Percentiles rank a stretch among this genome's conserved stretches.
These are phyloP conservation scores for Corniculantispora saksenae DNA, from an alignment of 2,329 filamentous ascomycete genomes.

Conservation along the genomic window DNA sequence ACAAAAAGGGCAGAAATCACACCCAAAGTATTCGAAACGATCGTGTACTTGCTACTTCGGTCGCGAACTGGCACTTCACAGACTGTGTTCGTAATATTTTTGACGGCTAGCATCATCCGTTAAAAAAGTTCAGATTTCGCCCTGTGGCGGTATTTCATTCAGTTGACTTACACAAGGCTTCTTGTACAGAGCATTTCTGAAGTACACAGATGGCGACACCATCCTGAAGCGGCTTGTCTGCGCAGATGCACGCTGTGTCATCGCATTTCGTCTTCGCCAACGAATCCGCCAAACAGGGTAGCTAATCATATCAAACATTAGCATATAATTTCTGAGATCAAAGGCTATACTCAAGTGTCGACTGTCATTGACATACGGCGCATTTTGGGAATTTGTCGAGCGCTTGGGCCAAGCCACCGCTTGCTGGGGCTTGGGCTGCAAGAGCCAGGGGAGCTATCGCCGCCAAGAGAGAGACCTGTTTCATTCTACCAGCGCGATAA, in stretches of 20 bases:
- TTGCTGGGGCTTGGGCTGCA: conserved; percentile 3
- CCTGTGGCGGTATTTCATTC: no score
- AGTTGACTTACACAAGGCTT: conserved; percentile 13
- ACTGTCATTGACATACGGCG: conserved; percentile 7
- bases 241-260: conserved; percentile 13
- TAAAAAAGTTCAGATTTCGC: background rate
- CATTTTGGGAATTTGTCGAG: conserved; percentile 4
- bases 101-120: conserved; percentile 1
- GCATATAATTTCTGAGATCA: background rate
- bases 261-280: conserved; percentile 2
- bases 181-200: background rate
- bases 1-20: conserved; percentile 37
- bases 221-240: conserved; percentile 4
- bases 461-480: background rate
- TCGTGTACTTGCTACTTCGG: conserved; percentile 22
- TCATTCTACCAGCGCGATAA: background rate
- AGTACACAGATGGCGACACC: conserved; percentile 6
- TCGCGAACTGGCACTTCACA: conserved; percentile 22
- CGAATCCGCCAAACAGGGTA: background rate
- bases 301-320: background rate
- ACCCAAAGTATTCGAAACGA: conserved; percentile 25
- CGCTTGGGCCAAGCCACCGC: conserved; percentile 7
- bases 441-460: background rate
- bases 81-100: conserved; percentile 23
- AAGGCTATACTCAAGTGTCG: background rate